Conservation (phyloP, 225 moss, liverwort and hornwort genomes). For the Bryum argenteum region DNA sequence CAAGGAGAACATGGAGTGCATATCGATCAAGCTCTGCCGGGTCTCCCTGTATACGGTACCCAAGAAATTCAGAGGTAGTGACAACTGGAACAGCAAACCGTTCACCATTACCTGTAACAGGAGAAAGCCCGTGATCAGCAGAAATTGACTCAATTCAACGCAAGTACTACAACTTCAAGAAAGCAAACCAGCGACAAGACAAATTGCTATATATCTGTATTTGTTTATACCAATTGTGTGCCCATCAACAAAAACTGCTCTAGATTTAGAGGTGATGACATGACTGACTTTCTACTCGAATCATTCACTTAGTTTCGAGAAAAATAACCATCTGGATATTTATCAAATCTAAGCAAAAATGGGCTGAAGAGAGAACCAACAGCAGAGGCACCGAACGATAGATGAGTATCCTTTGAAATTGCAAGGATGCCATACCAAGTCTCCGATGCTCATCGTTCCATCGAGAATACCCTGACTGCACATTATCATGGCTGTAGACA, state of each 20-base stretch:
- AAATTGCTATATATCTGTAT: not conserved
- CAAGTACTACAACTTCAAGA: not conserved
- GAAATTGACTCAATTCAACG: not conserved
- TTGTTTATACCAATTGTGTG: not conserved
- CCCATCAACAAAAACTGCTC: conserved; percentile 10
- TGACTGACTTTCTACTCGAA: not conserved
- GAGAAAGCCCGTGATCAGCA: conserved; percentile 11
- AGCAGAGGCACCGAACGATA: conserved; percentile 14
- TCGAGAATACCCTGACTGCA: conserved; percentile 89
- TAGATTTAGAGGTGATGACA: not conserved
- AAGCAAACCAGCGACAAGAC: conserved; percentile 22
- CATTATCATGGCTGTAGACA: conserved; percentile 97
- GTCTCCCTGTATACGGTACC: conserved; percentile 99
- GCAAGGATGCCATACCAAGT: conserved; percentile 67
- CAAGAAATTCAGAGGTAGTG: conserved; percentile 93
- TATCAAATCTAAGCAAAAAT: conserved; percentile 9
- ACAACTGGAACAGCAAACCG: conserved; percentile 96
- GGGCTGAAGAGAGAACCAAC: not conserved
- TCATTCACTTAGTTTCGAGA: not conserved
- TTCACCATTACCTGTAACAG: conserved; percentile 96
- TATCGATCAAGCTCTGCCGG: conserved; percentile 94
- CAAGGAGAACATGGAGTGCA: conserved; percentile 99
- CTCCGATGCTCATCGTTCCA: conserved; percentile 95
- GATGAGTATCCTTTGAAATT: conserved; percentile 13
- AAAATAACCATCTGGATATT: not conserved